Evolutionary conservation across 345 rosid genomes (phyloP).

Genomic region (Theobroma cacao): DNA sequence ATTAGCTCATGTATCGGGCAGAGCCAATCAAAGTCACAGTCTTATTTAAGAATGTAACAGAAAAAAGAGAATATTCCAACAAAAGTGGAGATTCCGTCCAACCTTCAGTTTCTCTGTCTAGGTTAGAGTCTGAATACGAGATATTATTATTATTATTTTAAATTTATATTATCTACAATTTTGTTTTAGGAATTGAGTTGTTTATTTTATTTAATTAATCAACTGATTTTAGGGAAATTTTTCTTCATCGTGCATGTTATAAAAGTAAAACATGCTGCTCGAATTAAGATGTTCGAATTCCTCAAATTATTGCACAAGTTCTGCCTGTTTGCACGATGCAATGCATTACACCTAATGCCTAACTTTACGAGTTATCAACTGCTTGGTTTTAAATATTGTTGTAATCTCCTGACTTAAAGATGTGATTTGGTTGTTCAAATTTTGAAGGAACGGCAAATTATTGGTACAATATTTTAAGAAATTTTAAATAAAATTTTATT

Average conservation of each 20-base stretch:
- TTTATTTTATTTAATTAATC: not conserved
- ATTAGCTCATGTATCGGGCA: not conserved
- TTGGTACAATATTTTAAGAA: too few species aligned
- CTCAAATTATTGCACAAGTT: not conserved
- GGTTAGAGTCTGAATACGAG: too few species aligned
- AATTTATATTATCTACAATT: not conserved
- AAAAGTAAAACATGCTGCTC: not conserved
- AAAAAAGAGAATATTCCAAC: not conserved
- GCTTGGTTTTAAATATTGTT: not conserved
- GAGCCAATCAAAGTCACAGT: not conserved
- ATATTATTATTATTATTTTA: too few species aligned
- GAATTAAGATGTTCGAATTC: not conserved
- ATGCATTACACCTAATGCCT: not conserved
- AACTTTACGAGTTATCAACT: slow-evolving; percentile 3
- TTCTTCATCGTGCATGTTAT: not conserved
- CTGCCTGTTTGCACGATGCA: not conserved
- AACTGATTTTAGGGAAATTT: not conserved
- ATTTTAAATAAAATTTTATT: too few species aligned
- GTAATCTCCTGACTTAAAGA: not conserved
- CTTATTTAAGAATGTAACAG: too few species aligned
- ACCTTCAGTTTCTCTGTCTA: too few species aligned
- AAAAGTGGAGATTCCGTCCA: not conserved
- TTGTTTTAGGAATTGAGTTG: not conserved
- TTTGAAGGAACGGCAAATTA: not conserved
- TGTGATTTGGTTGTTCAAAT: not conserved